Evolutionary conservation across 192 early-diverging fungal genomes (phyloP), one percentile per base, ranked within the genome.

Genomic region (Allomyces macrogynus): DNA sequence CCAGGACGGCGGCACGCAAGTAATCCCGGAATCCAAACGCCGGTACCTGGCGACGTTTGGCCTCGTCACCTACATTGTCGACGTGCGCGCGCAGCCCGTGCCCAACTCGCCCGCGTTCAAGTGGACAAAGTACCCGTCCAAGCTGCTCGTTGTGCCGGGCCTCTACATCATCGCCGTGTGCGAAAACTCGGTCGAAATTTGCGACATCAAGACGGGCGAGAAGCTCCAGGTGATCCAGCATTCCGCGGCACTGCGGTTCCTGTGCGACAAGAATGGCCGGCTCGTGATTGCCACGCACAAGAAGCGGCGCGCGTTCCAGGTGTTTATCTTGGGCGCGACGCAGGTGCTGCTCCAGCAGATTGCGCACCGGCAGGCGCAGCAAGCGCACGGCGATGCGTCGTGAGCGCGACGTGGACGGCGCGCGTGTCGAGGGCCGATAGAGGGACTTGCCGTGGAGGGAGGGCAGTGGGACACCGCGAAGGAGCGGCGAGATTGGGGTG

Each of bases 121-220:
- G 54, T 66, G 65, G 65, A 54, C 43, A 9, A 57, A 57, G n/a
- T 11, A 27, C 43, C 67, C 67, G 18, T 24, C 23, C 23, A 40
- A 64, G 26, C 25, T 66, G 23, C 23, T 68, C 10, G 44, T 68
- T 22, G 18, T 43, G 24, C 60, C 63, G 24, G 65, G 61, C 11
- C 54, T 40, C n/a, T 68, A 65, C 42, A 65, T 68, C 5, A 61
- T 64, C 22, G 65, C 49, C 24, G 42, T 68, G 22, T 32, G 66
- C 65, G n/a, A 57, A 18, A 61, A 68, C 54, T 62, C 67, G 43
- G 26, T 68, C 54, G 67, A 68, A 43, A 62, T 68, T 26, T 64
- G 64, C 20, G 25, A 42, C 4, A 66, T 64, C 64, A 68, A 61
- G 61, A 67, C 67, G 43, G 67, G 67, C 60, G 64, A 64, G 42